Evolutionary conservation across 345 rosid genomes (phyloP).

Genomic region (Euphorbia peplus): DNA sequence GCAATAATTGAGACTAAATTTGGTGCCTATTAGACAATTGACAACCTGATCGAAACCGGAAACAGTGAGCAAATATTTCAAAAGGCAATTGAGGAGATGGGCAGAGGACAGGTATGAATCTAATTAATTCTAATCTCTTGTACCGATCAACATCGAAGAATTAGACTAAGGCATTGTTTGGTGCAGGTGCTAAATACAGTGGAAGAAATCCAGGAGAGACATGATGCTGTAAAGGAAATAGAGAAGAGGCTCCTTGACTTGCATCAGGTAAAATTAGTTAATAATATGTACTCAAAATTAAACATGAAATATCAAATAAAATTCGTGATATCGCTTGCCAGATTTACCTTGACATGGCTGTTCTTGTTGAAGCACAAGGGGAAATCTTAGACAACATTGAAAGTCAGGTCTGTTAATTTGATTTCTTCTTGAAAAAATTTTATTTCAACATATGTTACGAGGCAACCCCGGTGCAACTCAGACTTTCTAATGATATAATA

Average conservation of each 20-base stretch:
- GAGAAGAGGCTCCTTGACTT: constrained; percentile 90
- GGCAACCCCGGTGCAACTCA: too few relatives aligned
- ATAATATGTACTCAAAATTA: neutral
- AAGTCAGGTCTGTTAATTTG: constrained; percentile 51
- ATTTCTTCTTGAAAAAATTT: constrained; percentile 13
- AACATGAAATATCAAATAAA: neutral
- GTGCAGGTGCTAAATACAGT: constrained; percentile 70
- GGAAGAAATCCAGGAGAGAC: constrained; percentile 96
- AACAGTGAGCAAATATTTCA: constrained; percentile 91
- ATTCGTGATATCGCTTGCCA: constrained; percentile 19
- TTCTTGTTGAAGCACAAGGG: constrained; percentile 71
- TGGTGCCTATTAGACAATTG: constrained; percentile 55
- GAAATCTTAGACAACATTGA: constrained; percentile 67
- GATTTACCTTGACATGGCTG: constrained; percentile 73
- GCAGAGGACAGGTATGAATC: constrained; percentile 72
- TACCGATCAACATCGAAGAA: neutral
- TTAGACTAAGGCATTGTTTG: neutral
- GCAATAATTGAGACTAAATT: constrained; percentile 24
- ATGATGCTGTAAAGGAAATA: constrained; percentile 79
- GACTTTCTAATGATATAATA: too few relatives aligned
- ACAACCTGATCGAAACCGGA: constrained; percentile 86
- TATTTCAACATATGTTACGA: too few relatives aligned
- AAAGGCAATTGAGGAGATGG: constrained; percentile 88
- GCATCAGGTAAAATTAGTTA: constrained; percentile 69
- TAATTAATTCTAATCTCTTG: neutral